These are phyloP conservation scores for Cucumis sativus DNA, from an alignment of 306 rosid species.

Conservation along the genomic window Cucumber_9930_V3 NC_026659.2:19934001-19934500, in stretches of 20 bases:
- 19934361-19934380: background rate
- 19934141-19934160: constrained; percentile 33
- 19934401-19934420: constrained; percentile 31
- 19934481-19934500: constrained; percentile 40
- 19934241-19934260: constrained; percentile 28
- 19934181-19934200: constrained; percentile 25
- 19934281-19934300: constrained; percentile 15
- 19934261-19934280: constrained; percentile 25
- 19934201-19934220: constrained; percentile 26
- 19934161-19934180: constrained; percentile 37
- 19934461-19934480: constrained; percentile 25
- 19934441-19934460: constrained; percentile 53
- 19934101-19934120: constrained; percentile 25
- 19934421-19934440: constrained; percentile 48
- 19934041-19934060: constrained; percentile 9
- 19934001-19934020: constrained; percentile 18
- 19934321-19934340: constrained; percentile 15
- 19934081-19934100: constrained; percentile 47
- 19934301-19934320: constrained; percentile 23
- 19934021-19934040: constrained; percentile 18
- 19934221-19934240: constrained; percentile 22
- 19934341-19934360: constrained; percentile 3
- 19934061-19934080: constrained; percentile 21
- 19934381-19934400: constrained; percentile 23
- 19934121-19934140: constrained; percentile 34